phyloP scores from a whole-genome alignment of 345 rosid species.

The Luvunga scandens region DNA sequence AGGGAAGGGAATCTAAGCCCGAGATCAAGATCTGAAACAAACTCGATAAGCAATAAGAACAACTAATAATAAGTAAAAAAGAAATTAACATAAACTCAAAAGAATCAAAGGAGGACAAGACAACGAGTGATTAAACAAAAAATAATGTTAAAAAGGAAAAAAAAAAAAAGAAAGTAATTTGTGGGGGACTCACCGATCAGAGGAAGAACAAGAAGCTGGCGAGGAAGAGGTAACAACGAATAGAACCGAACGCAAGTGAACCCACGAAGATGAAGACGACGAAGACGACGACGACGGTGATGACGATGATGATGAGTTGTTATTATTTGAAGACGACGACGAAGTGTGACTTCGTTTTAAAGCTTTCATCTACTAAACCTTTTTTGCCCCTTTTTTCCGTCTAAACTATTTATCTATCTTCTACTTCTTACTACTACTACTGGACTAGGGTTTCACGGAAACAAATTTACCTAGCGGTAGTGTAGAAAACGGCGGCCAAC shows the following conservation, averaged over 20 bases:
- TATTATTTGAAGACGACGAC: slow-evolving; percentile 54
- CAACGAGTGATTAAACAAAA: neutral
- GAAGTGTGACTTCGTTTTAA: slow-evolving; percentile 70
- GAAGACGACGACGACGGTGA: slow-evolving; percentile 64
- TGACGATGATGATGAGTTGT: slow-evolving; percentile 13
- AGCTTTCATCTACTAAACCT: slow-evolving; percentile 70
- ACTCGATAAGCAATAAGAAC: slow-evolving; percentile 12
- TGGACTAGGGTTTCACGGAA: slow-evolving; percentile 14
- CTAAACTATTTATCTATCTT: neutral
- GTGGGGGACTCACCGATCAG: slow-evolving; percentile 69
- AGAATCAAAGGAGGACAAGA: no score
- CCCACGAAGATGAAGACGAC: slow-evolving; percentile 63
- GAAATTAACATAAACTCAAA: no score
- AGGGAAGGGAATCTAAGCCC: neutral
- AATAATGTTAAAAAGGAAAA: neutral
- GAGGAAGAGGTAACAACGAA: slow-evolving; percentile 78
- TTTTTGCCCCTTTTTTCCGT: neutral
- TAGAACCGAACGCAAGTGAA: slow-evolving; percentile 86
- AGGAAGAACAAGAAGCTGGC: slow-evolving; percentile 70
- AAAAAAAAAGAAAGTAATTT: neutral
- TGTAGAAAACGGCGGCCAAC: slow-evolving; percentile 42
- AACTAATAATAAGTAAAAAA: no score
- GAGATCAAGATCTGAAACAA: slow-evolving; percentile 32
- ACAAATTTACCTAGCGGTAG: slow-evolving; percentile 36
- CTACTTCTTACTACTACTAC: neutral